Base-by-base conservation (phyloP, 768 basidiomycete genomes). In the Leucocoprinus sp. region DNA sequence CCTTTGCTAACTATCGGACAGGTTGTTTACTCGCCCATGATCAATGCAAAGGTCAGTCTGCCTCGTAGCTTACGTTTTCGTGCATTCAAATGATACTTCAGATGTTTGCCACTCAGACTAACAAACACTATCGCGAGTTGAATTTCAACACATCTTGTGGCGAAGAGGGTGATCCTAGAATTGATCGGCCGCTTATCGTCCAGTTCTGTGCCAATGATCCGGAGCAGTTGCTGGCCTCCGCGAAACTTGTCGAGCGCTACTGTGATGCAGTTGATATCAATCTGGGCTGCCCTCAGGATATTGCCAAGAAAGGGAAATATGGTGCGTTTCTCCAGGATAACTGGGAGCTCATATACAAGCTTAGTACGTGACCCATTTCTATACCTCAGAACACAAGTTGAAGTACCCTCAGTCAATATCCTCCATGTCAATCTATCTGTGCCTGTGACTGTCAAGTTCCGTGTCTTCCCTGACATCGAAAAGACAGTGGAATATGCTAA, bases 11-110 rank as follows among this genome's bases (percentile, higher is more conserved):
- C 11, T 2, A 26, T 9, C 42, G 31, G 38, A 29, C 56, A 93
- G 79, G 74, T 97, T 17, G 75, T 79, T n/a, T 98, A 96, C 59
- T 93, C 93, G 0, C 96, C 96, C 14, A 99, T 99, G 96, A 96
- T 99, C 56, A 90, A 95, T 51, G 90, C 93, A 49, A 92, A 88
- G 67, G 84, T 84, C 38, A 21, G 56, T 48, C 19, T 18, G 6
- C 9, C 3, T 18, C 22, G 17, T 24, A n/a, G 31, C 26, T 12
- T 11, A 27, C 17, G 14, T 34, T 43, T 22, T 50, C 7, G 11
- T 17, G 27, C 24, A 34, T 18, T 23, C 24, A 11, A 48, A 23
- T 49, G 44, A 44, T 3, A 44, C 28, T 9, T 14, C 40, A 86
- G 83, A 80, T 88, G 66, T 92, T 82, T 52, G 66, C 67, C 1